Base-by-base conservation (phyloP, 2,329 filamentous ascomycete genomes). In the Cordyceps fumosorosea region DNA sequence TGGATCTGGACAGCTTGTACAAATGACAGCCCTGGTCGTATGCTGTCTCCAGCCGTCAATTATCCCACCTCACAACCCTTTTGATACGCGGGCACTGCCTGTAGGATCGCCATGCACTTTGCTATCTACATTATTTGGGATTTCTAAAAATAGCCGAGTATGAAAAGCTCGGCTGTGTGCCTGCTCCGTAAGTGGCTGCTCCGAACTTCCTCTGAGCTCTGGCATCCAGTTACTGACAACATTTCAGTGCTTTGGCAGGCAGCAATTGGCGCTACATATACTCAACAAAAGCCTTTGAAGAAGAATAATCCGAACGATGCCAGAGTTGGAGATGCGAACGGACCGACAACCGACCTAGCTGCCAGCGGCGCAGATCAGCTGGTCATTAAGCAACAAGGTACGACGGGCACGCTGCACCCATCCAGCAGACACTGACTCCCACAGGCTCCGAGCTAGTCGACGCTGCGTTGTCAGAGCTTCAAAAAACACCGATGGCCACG, bases 371-470 rank as follows among this genome's bases (percentile, higher is more conserved):
- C 71, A 45, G 60, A 64, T 50, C 69, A 69, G 56, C 66, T 66
- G 18, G 64, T 65, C 32, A 67, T 67, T 56, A 68, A 70, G 26
- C 75, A 78, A 63, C 76, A 75, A 57, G 77, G 77, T 79, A 74
- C 45, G 72, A n/a, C 8, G 40, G 26, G 18, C n/a, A 12, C 8
- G n/a, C 37, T 62, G 29, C 51, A 53, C 57, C 56, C 58, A 63
- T 52, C 48, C 20, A 47, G 51, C 69, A 62, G 68, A 20, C 52
- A 52, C 62, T 66, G 32, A 62, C 44, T 11, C 34, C n/a, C 50
- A 7, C 64, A 82, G 83, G 81, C 47, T 78, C 78, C 67, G 81
- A 84, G 56, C 74, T 83, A 18, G 81, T 85, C 61, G 79, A 82
- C 52, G 75, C 78, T 32, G 83, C 83, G 5, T 71, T 81, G 61